Evolutionary conservation across 805 yeast genomes (phyloP).

Genomic region (Tetrapisispora arboricola): DNA sequence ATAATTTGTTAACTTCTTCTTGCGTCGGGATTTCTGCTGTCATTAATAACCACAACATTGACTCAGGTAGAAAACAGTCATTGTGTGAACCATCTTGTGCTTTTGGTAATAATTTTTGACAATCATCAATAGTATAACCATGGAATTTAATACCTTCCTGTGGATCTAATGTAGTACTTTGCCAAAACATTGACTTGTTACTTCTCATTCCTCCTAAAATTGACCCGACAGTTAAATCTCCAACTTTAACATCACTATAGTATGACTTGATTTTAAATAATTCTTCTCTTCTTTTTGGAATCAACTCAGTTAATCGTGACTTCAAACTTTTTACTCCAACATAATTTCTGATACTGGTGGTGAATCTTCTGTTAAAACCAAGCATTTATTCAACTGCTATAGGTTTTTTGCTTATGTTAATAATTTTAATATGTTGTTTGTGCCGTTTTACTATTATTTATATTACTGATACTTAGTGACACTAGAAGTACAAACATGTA

Average conservation of each 20-base stretch:
- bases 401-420: no score
- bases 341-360: not conserved
- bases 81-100: conserved; percentile 32
- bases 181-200: conserved; percentile 66
- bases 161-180: conserved; percentile 68
- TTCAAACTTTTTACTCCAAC: conserved; percentile 10
- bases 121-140: conserved; percentile 64
- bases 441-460: no score
- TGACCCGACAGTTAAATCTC: conserved; percentile 36
- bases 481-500: no score
- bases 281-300: conserved; percentile 37
- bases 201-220: conserved; percentile 74
- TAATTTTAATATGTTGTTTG: no score
- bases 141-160: conserved; percentile 70
- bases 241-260: conserved; percentile 31
- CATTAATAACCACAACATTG: conserved; percentile 67
- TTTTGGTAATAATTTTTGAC: conserved; percentile 52
- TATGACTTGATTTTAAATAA: conserved; percentile 33
- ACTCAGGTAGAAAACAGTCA: conserved; percentile 61
- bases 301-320: conserved; percentile 20
- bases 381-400: no score
- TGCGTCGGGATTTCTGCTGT: conserved; percentile 64
- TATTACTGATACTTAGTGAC: no score
- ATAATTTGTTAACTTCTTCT: conserved; percentile 45
- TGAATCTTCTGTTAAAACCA: not conserved